Evolutionary conservation across 1,284 basidiomycete species (phyloP), one percentile per base, ranked within the genome.

Genomic region (Porogramme epimiltina): DNA sequence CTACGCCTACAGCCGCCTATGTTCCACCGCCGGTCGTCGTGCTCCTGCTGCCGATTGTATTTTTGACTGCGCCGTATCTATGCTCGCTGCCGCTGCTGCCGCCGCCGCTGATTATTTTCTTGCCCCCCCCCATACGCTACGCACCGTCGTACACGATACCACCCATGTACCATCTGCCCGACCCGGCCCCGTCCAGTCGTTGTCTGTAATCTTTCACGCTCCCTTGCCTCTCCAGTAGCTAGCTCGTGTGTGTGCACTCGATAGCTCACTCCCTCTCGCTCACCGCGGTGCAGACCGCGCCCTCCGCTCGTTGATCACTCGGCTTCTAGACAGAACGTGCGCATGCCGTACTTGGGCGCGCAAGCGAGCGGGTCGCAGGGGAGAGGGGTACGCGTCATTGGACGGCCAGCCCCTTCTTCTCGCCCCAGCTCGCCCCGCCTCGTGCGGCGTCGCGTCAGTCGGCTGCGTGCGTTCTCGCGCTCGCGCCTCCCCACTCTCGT

Each of bases 101-200:
- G 10, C n/a, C 23, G 38, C 31, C 40, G 26, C n/a, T 36, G 39
- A 16, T 22, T 41, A 31, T 33, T 47, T 20, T 26, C 40, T 31
- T 48, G 31, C 24, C 42, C 37, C 38, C 19, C 45, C 36, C 46
- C 39, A 16, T 43, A 49, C 49, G 44, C 43, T 39, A 22, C 43
- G 38, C 52, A n/a, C 31, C 45, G 48, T 47, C 55, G 51, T 52
- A 49, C 50, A 52, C 50, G 54, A 54, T 54, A 56, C 51, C 51
- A 38, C 45, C 45, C 45, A 42, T 49, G 47, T 48, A 51, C 54
- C 46, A 48, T 34, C 40, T 37, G 49, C 39, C 45, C 45, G 48
- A 49, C 44, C 54, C 53, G 53, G 45, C 36, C 49, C 46, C 11
- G 38, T 49, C 52, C 52, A 44, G 45, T 54, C 48, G 48, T 50